A percentile compares a stretch with the other conserved stretches of the same genome.
Conservation (phyloP, 495 filamentous ascomycete genomes). For the Tuber brumale region DNA sequence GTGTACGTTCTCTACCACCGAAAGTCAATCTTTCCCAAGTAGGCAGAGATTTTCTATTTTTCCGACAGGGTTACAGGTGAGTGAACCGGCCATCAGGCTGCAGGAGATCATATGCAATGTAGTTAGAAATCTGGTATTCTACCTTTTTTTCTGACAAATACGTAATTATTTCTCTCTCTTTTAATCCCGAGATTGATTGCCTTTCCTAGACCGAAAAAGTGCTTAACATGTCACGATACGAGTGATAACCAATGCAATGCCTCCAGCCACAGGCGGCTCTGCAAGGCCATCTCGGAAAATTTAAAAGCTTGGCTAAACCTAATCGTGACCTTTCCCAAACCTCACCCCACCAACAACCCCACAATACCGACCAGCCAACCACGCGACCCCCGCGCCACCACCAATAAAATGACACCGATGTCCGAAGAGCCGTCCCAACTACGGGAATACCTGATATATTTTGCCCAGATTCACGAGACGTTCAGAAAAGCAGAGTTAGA, state of each 20-base stretch:
- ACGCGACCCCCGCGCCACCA: background rate
- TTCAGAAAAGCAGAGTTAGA: conserved; percentile 85
- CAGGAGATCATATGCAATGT: background rate
- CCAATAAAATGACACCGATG: background rate
- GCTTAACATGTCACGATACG: background rate
- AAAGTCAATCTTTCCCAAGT: too few species aligned
- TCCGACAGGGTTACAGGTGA: background rate
- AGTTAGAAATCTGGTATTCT: too few species aligned
- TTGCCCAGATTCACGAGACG: conserved; percentile 81
- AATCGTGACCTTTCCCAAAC: background rate
- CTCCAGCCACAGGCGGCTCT: background rate
- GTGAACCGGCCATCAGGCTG: background rate
- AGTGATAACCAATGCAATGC: background rate
- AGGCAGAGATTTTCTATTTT: background rate
- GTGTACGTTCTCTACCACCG: too few species aligned
- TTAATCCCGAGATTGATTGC: background rate
- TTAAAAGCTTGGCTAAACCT: conserved; percentile 4
- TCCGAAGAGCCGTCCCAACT: background rate
- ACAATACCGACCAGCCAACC: background rate
- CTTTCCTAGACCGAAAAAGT: background rate
- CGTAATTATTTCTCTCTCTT: background rate
- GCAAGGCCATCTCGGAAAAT: background rate
- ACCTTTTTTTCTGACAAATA: background rate
- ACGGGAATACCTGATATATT: conserved; percentile 75
- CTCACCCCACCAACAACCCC: background rate